Conservation (phyloP, 169 alveolate genomes). For the Plasmodium reichenowi region DNA sequence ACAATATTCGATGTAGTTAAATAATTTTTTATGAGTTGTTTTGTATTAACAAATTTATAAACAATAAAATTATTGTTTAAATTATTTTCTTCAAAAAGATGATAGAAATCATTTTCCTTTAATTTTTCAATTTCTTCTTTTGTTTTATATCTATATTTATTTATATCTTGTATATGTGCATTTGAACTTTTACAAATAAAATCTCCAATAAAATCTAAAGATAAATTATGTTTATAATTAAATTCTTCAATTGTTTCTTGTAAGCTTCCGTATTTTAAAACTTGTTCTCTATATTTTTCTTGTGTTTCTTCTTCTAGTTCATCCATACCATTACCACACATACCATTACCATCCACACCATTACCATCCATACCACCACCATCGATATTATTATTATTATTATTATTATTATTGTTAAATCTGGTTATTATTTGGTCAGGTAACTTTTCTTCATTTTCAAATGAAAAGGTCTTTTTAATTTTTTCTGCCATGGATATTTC, state of each 20-base stretch:
- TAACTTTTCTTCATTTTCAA: slow-evolving; percentile 36
- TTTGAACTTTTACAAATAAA: slow-evolving; percentile 52
- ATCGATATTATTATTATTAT: neutral
- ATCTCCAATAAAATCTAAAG: slow-evolving; percentile 59
- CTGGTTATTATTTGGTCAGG: slow-evolving; percentile 7
- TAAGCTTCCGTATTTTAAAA: slow-evolving; percentile 35
- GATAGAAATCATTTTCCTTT: slow-evolving; percentile 5
- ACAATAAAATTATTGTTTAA: slow-evolving; percentile 48
- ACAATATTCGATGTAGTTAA: slow-evolving; percentile 51
- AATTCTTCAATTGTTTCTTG: slow-evolving; percentile 58
- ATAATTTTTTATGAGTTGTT: slow-evolving; percentile 33
- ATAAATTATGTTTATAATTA: slow-evolving; percentile 32
- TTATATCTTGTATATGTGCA: slow-evolving; percentile 15
- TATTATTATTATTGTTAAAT: neutral
- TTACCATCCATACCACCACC: neutral
- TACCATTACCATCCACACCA: neutral
- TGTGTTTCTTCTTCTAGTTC: slow-evolving; percentile 25
- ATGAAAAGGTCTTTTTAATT: slow-evolving; percentile 6
- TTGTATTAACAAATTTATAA: slow-evolving; percentile 39
- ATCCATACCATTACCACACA: neutral
- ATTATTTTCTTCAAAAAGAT: neutral
- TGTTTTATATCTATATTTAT: slow-evolving; percentile 39
- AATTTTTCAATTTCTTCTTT: slow-evolving; percentile 31
- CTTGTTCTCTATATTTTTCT: slow-evolving; percentile 22
- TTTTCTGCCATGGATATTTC: slow-evolving; percentile 71